These are phyloP conservation scores for Myriosclerotinia duriaeana DNA, from an alignment of 2,329 filamentous ascomycete genomes.

Conservation along the genomic window DNA sequence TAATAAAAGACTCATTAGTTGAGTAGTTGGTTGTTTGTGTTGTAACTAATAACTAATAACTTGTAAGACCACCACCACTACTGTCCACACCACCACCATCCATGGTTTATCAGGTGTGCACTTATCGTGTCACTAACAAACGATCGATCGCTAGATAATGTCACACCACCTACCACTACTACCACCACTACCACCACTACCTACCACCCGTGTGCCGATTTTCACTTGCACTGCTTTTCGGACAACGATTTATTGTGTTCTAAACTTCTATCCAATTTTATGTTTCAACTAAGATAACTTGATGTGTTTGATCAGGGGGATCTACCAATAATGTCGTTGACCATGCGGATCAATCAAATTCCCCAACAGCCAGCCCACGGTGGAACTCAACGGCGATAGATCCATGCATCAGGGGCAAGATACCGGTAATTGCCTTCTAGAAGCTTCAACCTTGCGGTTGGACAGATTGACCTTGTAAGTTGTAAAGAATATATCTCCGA, in stretches of 20 bases:
- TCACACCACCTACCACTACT: background rate
- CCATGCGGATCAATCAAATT: background rate
- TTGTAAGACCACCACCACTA: too few species aligned
- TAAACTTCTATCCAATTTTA: background rate
- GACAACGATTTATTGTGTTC: background rate
- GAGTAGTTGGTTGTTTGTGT: too few species aligned
- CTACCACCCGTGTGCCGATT: background rate
- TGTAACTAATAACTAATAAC: too few species aligned
- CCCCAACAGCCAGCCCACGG: background rate
- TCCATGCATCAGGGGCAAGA: slow-evolving; percentile 16
- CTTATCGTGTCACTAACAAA: background rate
- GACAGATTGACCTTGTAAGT: background rate
- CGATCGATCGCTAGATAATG: slow-evolving; percentile 3
- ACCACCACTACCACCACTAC: background rate
- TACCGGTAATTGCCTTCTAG: slow-evolving; percentile 23
- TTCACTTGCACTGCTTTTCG: background rate
- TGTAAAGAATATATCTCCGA: slow-evolving; percentile 4
- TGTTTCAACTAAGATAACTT: background rate
- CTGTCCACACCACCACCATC: too few species aligned
- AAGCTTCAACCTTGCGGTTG: slow-evolving; percentile 18
- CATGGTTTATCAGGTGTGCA: background rate
- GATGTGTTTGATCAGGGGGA: background rate
- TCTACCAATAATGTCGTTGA: slow-evolving; percentile 10
- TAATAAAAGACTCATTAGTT: too few species aligned
- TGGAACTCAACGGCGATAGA: slow-evolving; percentile 16